Base-by-base conservation (phyloP, 176 grass and related monocot genomes). In the Hordeum marinum region DNA sequence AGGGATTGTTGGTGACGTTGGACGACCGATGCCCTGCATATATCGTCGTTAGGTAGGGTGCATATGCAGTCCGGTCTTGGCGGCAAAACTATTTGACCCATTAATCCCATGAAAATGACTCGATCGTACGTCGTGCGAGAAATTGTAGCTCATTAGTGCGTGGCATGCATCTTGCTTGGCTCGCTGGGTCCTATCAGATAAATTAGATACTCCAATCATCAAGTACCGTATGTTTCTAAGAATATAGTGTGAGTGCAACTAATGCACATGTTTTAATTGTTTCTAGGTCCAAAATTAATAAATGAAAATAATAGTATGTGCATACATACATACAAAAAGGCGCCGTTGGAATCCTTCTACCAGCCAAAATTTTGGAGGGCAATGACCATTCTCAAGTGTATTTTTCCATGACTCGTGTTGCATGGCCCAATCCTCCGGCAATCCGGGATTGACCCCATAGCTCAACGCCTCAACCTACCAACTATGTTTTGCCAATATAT, bases 51-150 rank as follows among this genome's bases (percentile, higher is more conserved):
- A 64, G 62, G 58, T 60, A 60, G 58, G 58, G 58, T 60, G 57
- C n/a, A 60, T 18, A 4, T 48, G 59, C 82, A 67, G 61, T 62
- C 50, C 83, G 50, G 83, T 82, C 78, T 82, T 54, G 81, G 41
- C 66, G 70, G 71, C 63, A 54, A 42, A 82, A 72, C 14, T 20
- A 83, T 86, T 72, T 83, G 84, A 78, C 63, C 29, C 12, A 48
- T 68, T 40, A 37, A 11, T 17, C 42, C 11, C 4, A 72, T 72
- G 48, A 62, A 61, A 81, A 81, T 36, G 70, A 37, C 57, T 80
- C 46, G 10, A 68, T 18, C 40, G 9, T 46, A 17, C 39, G 2
- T 45, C 3, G 8, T 26, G 40, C 40, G 40, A 15, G 40, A 72
- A 45, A 45, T 26, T 27, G 6, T 26, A 15, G 60, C 10, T 64